Conservation (phyloP, 2,329 filamentous ascomycete genomes). For the Coniella lustricola region DNA sequence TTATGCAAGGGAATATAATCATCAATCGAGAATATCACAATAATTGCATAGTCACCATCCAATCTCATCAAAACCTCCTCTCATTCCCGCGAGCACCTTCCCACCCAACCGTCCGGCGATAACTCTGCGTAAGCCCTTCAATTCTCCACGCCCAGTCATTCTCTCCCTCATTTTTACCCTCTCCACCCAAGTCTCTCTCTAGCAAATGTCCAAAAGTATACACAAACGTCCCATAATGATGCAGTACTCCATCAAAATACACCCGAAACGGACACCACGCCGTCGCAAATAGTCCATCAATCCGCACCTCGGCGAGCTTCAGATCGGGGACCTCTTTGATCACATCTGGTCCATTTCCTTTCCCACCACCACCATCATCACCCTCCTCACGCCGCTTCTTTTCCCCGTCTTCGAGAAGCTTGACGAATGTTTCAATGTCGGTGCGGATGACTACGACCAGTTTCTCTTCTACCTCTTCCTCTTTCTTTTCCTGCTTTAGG, state of each 20-base stretch:
- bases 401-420: slow-evolving; percentile 10
- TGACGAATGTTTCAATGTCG: slow-evolving; percentile 11
- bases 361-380: neutral
- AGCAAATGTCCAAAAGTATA: slow-evolving; percentile 4
- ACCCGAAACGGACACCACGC: slow-evolving; percentile 14
- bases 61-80: no score
- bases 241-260: slow-evolving; percentile 10
- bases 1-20: no score
- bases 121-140: slow-evolving; percentile 11
- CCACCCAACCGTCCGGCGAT: slow-evolving; percentile 13
- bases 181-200: neutral
- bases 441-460: slow-evolving; percentile 11
- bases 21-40: no score
- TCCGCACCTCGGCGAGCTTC: slow-evolving; percentile 3
- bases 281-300: slow-evolving; percentile 9
- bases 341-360: slow-evolving; percentile 1
- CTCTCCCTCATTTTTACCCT: no score
- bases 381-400: neutral
- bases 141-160: slow-evolving; percentile 11
- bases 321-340: slow-evolving; percentile 11
- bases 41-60: no score
- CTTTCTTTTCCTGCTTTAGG: neutral
- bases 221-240: slow-evolving; percentile 15
- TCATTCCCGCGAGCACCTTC: neutral
- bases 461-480: neutral